These are phyloP conservation scores for Chrysoporthe cubensis DNA, from an alignment of 2,329 filamentous ascomycete genomes.

Conservation along the genomic window DNA sequence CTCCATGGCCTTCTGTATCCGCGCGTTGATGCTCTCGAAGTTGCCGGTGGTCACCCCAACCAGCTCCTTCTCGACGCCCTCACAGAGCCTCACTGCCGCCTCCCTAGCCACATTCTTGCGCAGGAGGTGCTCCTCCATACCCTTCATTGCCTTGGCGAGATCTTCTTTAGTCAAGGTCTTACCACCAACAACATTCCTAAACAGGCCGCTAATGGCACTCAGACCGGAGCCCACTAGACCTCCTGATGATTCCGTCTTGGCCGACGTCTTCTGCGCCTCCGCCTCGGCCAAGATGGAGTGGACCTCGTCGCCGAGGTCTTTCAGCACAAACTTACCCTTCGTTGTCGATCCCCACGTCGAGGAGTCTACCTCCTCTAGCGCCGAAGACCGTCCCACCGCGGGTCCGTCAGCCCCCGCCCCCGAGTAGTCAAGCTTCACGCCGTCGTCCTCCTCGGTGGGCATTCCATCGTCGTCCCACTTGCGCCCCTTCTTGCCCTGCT, in stretches of 20 bases:
- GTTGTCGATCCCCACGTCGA: slow-evolving; percentile 85
- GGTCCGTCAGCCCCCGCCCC: slow-evolving; percentile 59
- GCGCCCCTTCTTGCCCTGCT: slow-evolving; percentile 77
- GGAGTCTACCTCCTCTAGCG: slow-evolving; percentile 75
- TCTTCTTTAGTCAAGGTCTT: slow-evolving; percentile 90
- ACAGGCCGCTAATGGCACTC: slow-evolving; percentile 82
- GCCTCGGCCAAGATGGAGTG: slow-evolving; percentile 84
- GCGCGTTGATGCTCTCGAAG: slow-evolving; percentile 86
- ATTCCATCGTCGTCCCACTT: slow-evolving; percentile 91
- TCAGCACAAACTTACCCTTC: slow-evolving; percentile 92
- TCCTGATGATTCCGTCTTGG: slow-evolving; percentile 50
- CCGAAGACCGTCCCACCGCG: slow-evolving; percentile 54
- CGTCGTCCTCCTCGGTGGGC: slow-evolving; percentile 82
- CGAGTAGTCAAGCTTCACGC: slow-evolving; percentile 89
- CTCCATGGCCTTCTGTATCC: slow-evolving; percentile 86
- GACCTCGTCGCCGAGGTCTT: slow-evolving; percentile 91
- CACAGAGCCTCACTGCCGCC: slow-evolving; percentile 87
- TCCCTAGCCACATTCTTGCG: slow-evolving; percentile 97
- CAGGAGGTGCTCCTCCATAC: slow-evolving; percentile 93
- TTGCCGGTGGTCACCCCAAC: slow-evolving; percentile 88
- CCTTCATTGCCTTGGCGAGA: slow-evolving; percentile 88
- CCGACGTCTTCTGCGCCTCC: slow-evolving; percentile 63
- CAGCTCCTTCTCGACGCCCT: slow-evolving; percentile 88
- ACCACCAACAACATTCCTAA: slow-evolving; percentile 93
- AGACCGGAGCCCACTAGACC: slow-evolving; percentile 80